These are phyloP conservation scores for Hsuehochloa calcarea DNA, from an alignment of 176 grass and related monocot genomes.

Conservation along the genomic window DNA sequence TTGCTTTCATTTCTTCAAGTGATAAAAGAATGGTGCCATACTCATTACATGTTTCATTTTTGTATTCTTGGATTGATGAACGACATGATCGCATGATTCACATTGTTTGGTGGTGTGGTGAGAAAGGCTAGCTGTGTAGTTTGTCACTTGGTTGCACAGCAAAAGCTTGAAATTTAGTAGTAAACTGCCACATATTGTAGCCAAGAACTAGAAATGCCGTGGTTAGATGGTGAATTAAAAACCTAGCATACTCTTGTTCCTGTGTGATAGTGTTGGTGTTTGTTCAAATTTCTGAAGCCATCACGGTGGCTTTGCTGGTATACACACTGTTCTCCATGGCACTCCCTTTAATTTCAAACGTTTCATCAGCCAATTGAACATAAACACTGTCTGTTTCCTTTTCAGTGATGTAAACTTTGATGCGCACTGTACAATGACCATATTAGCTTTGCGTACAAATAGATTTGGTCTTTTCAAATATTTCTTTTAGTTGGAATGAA, in stretches of 20 bases:
- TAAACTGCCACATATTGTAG: background rate
- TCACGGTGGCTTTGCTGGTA: too few relatives aligned
- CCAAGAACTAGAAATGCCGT: background rate
- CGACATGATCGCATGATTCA: background rate
- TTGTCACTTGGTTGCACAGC: background rate
- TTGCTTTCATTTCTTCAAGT: background rate
- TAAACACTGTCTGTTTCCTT: background rate
- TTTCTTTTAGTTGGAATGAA: background rate
- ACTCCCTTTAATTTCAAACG: too few relatives aligned
- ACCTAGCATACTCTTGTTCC: too few relatives aligned
- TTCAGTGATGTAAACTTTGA: background rate
- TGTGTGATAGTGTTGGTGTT: too few relatives aligned
- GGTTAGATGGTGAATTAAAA: background rate
- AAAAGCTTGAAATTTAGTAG: background rate
- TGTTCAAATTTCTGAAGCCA: too few relatives aligned
- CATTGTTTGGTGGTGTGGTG: background rate
- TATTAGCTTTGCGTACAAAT: background rate
- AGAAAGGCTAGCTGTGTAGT: background rate
- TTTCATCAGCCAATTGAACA: background rate
- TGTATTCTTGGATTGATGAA: too few relatives aligned
- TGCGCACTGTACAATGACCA: background rate
- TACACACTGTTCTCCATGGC: too few relatives aligned
- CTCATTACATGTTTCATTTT: too few relatives aligned
- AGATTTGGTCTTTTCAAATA: background rate
- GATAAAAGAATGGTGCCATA: background rate